Conservation (phyloP, 139 green algal genomes). For the Picocystis salinarum region DNA sequence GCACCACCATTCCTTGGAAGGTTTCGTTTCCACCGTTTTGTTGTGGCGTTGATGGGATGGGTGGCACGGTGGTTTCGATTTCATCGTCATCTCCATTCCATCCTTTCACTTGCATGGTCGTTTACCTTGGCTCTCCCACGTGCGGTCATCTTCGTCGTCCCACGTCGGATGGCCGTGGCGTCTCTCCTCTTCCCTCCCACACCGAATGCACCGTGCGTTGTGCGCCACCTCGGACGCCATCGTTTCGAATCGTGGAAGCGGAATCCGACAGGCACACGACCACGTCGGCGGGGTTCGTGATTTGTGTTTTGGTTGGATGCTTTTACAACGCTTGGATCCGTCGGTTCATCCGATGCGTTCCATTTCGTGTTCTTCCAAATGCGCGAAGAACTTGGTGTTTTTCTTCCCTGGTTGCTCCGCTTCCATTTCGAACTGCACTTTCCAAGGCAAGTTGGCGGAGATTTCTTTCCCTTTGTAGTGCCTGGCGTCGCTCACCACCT, state of each 20-base stretch:
- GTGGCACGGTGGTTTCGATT: no score
- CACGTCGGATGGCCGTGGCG: no score
- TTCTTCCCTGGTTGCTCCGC: constrained; percentile 19
- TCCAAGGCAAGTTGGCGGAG: constrained; percentile 41
- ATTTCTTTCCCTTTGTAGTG: constrained; percentile 40
- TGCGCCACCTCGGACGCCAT: neutral
- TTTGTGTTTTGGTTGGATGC: neutral
- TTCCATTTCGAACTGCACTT: constrained; percentile 30
- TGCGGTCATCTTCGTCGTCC: no score
- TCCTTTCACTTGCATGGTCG: no score
- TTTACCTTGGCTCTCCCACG: no score
- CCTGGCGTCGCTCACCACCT: constrained; percentile 21
- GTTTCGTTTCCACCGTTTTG: no score
- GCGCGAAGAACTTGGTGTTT: constrained; percentile 33
- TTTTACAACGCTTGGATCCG: neutral
- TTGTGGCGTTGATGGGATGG: no score
- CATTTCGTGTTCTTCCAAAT: constrained; percentile 45
- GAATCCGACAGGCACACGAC: no score
- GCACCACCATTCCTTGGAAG: no score
- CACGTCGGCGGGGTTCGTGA: neutral
- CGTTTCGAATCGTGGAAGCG: neutral
- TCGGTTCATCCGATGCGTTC: constrained; percentile 31
- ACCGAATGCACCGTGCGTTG: constrained; percentile 2
- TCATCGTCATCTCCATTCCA: no score
- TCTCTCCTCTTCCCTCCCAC: neutral